Percentiles rank a stretch among this genome's conserved stretches.
These are phyloP conservation scores for Chlamydomonas sphaeroides DNA, from an alignment of 139 green algal species.

Conservation along the genomic window DNA sequence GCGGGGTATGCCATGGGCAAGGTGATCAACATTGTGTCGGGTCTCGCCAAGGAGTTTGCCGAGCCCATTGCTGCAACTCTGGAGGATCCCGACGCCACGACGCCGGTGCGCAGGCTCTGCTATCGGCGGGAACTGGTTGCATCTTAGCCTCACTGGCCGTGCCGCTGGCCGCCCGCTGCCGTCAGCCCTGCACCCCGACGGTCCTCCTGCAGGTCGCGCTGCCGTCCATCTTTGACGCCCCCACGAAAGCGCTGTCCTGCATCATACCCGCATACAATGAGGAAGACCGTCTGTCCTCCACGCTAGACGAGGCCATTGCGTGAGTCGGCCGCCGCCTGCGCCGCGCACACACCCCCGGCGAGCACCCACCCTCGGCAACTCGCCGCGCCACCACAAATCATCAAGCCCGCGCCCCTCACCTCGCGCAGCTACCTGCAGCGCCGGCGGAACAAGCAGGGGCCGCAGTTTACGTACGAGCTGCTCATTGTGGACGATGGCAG, in stretches of 20 bases:
- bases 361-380: too few species aligned
- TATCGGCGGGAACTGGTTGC: too few species aligned
- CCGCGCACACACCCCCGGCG: too few species aligned
- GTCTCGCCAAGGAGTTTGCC: slow-evolving; percentile 21
- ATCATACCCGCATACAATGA: slow-evolving; percentile 97
- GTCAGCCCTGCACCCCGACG: too few species aligned
- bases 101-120: slow-evolving; percentile 42
- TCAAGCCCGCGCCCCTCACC: too few species aligned
- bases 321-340: too few species aligned
- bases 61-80: slow-evolving; percentile 39
- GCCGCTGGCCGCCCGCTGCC: too few species aligned
- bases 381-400: too few species aligned
- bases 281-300: slow-evolving; percentile 80
- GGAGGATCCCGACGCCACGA: slow-evolving; percentile 54
- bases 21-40: neutral
- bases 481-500: slow-evolving; percentile 98
- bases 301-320: slow-evolving; percentile 83
- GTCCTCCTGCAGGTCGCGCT: slow-evolving; percentile 50
- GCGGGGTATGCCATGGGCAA: neutral
- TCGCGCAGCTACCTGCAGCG: slow-evolving; percentile 76
- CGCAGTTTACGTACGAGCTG: slow-evolving; percentile 92
- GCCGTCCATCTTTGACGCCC: slow-evolving; percentile 73
- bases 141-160: too few species aligned
- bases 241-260: slow-evolving; percentile 80
- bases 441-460: slow-evolving; percentile 71